Base-by-base conservation (phyloP, 2,329 filamentous ascomycete genomes). In the Aspergillaceae sp. region DNA sequence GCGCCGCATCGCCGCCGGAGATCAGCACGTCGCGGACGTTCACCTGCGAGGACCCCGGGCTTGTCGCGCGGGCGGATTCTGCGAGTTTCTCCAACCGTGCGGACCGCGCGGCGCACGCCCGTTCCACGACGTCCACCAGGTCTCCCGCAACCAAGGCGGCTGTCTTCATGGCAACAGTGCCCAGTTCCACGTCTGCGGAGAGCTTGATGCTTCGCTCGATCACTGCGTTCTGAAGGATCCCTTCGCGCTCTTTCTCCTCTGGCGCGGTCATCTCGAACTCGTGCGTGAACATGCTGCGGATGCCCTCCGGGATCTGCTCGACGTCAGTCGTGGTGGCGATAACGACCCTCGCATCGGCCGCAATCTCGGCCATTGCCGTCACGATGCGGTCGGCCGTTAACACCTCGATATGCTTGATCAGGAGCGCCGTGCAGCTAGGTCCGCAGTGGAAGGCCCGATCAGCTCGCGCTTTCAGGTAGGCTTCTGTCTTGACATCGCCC, bases 251-350 rank as follows among this genome's bases (percentile, higher is more conserved):
- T 28, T 82, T 82, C 64, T 98, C 92, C 56, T 97, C 90, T 0
- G 92, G 92, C 0, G 92, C 92, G 40, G 75, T 80, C 79, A 98
- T 88, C 60, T 97, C 91, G 37, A 98, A 76, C 66, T 98, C 92
- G 58, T 98, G 91, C 0, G 89, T 95, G 64, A 98, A 97, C 2
- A 97, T 74, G 7, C 88, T 88, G 44, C 92, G 81, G 19, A 97
- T 83, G 0, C 86, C 86, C 57, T 96, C 90, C 0, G 91, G 87
- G 1, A 98, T 80, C 65, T 97, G 94, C 62, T 97, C 92, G 0
- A 96, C 82, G 55, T 97, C 91, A 5, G 89, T 95, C 0, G 91
- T 96, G 0, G 92, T 98, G 0, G 92, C 91, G 56, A 98, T 83
- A 27, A 98, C 70, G 2, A 97, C 87, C 45, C 92, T 76, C 3